Evolutionary conservation across 2,329 filamentous ascomycete genomes (phyloP), one percentile per base, ranked within the genome.

Genomic region (Coniella lustricola): DNA sequence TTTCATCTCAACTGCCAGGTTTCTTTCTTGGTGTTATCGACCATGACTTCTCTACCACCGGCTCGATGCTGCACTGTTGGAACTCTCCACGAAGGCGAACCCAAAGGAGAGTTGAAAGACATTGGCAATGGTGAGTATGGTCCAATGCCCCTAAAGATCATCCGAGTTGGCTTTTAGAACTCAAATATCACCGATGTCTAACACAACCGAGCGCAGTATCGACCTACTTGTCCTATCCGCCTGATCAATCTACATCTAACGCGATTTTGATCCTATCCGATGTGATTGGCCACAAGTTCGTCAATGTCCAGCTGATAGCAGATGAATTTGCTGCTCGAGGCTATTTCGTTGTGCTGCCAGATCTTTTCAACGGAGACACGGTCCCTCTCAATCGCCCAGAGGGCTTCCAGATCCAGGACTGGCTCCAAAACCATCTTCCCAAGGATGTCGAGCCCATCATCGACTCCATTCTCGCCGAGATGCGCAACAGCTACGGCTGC

Each of bases 301-400:
- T 66, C 63, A 75, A 51, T 31, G 48, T 44, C 22, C 42, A 45
- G 25, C 51, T 51, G 21, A 72, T 83, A 56, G 80, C 81, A 53
- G 81, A 84, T 67, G 71, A 79, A 56, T 81, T 76, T 60, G 81
- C 81, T 48, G 70, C 74, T 51, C 77, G 77, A 58, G 80, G 79
- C 56, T 84, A 82, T 65, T 71, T 80, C 51, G 70, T 72, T 54
- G 67, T 81, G 46, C 70, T 83, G 56, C 81, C 80, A 7, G 80
- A 84, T 60, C 68, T 84, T 49, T 81, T 82, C 69, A 62, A 71
- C 48, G 76, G 74, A 52, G 73, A 81, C 54, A 61, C 74, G 25
- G 67, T 81, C 53, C 64, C 65, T 7, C 48, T 40, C 21, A 67
- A 73, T 57, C 66, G 64, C 46, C 62, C 69, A 16, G 66, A 62